Base-by-base conservation (phyloP, 768 basidiomycete genomes). In the Mycena belliarum region DNA sequence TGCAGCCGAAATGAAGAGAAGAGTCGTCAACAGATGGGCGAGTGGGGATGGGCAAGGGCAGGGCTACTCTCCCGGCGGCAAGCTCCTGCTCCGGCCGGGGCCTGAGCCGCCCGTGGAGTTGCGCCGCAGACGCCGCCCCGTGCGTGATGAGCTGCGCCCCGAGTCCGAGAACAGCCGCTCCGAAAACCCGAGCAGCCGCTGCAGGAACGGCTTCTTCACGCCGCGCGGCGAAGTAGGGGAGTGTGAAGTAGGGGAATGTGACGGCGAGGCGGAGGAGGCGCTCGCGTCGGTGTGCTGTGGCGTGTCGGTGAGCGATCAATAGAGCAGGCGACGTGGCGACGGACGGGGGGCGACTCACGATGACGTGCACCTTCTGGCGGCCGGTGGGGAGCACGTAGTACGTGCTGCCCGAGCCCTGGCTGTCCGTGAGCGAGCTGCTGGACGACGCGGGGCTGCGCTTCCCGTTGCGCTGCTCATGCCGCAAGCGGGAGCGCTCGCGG, bases 331-430 rank as follows among this genome's bases (percentile, higher is more conserved):
- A 56, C 45, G 15, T 21, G 9, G 20, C 40, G 10, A 47, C 42
- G 26, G 28, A 40, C 48, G 32, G 47, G 47, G 63, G 25, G 48
- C 65, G 24, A 80, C 89, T 79, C 72, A 89, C 89, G 65, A 90
- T 78, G 60, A 88, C 79, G 68, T 86, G 87, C 55, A 89, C 81
- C 65, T 89, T 91, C 67, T 88, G 87, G n/a, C 86, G 85, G 12
- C 82, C 81, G 12, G 81, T 77, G 4, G 87, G 87, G 38, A 88
- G 78, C 61, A 89, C 82, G 67, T 89, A 90, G 75, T 89, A 91
- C 4, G 88, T 90, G 67, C 86, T 83, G 21, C 82, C 86, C 6
- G 87, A 87, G 35, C 80, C 80, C 15, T 78, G 70, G 65, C 82
- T 87, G 29, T 68, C 75, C 43, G 48, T 41, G 16, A 79, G 68